Base-by-base conservation (phyloP, 768 basidiomycete species). In the Lentinula sp. region DNA sequence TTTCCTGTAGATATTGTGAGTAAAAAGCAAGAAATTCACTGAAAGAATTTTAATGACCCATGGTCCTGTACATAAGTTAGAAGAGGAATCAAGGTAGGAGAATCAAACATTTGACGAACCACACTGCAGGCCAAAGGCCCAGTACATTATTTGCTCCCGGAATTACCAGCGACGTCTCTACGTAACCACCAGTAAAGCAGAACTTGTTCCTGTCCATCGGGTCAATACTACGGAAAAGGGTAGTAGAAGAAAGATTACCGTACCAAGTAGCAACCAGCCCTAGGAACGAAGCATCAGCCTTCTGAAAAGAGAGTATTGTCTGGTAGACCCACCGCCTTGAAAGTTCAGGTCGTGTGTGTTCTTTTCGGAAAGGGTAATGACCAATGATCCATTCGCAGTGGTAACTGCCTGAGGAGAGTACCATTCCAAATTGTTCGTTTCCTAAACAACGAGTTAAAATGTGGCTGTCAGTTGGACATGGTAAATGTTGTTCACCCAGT, bases 181-280 rank as follows among this genome's bases (percentile, higher is more conserved):
- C 80, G 61, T 88, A 84, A 28, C 93, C 92, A 21, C 89, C 90
- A 13, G 89, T 90, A 73, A 93, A 94, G 71, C 91, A 95, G 62
- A 96, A 88, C 73, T 94, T 93, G 72, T 94, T 94, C 89, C 84
- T 84, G 61, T 48, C 15, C 56, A 49, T 16, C 82, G 69, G 46
- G 72, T 72, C 66, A 61, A 62, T 69, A 73, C 74, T 78, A 73
- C 13, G 75, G n/a, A 69, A 70, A 59, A 81, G 78, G 53, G 85
- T 71, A 67, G 50, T 11, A 54, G 23, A 37, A 28, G 32, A 51
- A 46, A 59, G 69, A 28, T 28, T 39, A 39, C 37, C 78, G n/a
- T 23, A 63, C 62, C 62, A 63, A 34, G 50, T 63, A 42, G 58
- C 8, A 49, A 63, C 18, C 51, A 63, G 16, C 11, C 62, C 62